Base-by-base conservation (phyloP, 352 stramenopile genomes). In the Globisporangium orthogonon region DNA sequence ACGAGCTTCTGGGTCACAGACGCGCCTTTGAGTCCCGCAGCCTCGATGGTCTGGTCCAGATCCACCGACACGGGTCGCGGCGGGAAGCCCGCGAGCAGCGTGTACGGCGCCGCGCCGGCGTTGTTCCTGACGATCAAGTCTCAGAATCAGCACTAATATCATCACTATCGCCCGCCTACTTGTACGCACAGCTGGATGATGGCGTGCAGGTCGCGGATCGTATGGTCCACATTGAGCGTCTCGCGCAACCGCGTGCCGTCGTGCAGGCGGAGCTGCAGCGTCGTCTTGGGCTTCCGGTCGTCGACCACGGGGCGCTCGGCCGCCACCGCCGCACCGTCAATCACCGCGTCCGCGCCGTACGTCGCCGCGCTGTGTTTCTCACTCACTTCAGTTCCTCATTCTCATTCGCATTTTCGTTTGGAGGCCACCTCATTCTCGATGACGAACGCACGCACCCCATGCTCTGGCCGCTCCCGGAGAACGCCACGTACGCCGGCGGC, bases 1-100 rank as follows among this genome's bases (percentile, higher is more conserved):
- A 85, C 86, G 62, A 96, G 79, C 69, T 98, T 97, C 67, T 98
- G 78, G 15, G 88, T 97, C 53, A 98, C 73, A 50, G 91, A 81
- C 9, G 91, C 87, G 30, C 89, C 90, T 66, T 96, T 96, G 37
- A 98, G 78, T 28, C 92, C 92, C 2, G 92, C 92, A 18, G 77
- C 77, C 33, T 98, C 86, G 52, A 98, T 82, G 7, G 89, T 98
- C 60, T 81, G 71, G 17, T 76, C 71, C 58, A 95, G 70, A 65
- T 98, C 79, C 28, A 66, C 76, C 15, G 87, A 79, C 55, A 98
- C 75, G 2, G 87, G 82, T 29, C 82, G 83, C 0, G 95, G 95
- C 9, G 94, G 95, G 70, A 96, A 98, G 3, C 95, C 95, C 13
- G 86, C 77, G 33, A 97, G 74, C 31, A 98, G 73, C 30, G 90